A percentile compares a stretch with the other conserved stretches of the same genome.
phyloP scores from a whole-genome alignment of 2,329 filamentous ascomycete species.

The Cladophialophora yegresii region DNA sequence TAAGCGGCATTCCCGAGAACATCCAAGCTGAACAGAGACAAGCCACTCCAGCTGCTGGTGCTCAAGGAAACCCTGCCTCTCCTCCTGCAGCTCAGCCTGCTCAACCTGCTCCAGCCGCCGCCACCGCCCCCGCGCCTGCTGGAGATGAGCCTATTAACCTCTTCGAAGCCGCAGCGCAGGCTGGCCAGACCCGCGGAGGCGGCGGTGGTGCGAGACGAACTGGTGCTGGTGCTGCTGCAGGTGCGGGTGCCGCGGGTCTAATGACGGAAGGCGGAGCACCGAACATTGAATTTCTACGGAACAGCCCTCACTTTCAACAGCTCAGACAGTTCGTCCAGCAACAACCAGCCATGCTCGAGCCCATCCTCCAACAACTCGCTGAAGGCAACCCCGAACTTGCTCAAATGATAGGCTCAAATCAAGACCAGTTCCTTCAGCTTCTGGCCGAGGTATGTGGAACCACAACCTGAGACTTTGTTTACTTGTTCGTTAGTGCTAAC shows the following conservation, averaged over 20 bases:
- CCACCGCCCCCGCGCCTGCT: conserved; percentile 49
- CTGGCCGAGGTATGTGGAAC: conserved; percentile 64
- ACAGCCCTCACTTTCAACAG: conserved; percentile 97
- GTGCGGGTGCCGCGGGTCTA: conserved; percentile 45
- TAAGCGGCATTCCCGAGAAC: conserved; percentile 88
- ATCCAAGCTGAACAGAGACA: conserved; percentile 70
- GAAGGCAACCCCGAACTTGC: conserved; percentile 93
- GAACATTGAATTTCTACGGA: conserved; percentile 90
- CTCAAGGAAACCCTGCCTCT: conserved; percentile 36
- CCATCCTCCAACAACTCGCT: conserved; percentile 93
- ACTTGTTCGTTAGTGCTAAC: conserved; percentile 9
- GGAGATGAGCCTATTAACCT: conserved; percentile 75
- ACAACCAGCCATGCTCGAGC: conserved; percentile 97
- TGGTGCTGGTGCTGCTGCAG: conserved; percentile 42
- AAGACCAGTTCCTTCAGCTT: conserved; percentile 87
- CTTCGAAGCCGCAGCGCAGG: conserved; percentile 88
- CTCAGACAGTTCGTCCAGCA: conserved; percentile 95
- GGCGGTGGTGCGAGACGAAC: conserved; percentile 35
- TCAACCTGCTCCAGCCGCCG: conserved; percentile 37
- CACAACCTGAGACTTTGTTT: not conserved
- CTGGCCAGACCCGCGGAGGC: conserved; percentile 50
- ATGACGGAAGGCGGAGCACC: conserved; percentile 45
- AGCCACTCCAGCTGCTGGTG: conserved; percentile 42
- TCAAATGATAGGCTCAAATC: conserved; percentile 85
- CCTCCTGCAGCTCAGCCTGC: conserved; percentile 44